Percentiles rank a stretch among this genome's conserved stretches.
These are phyloP conservation scores for Syzygium jambos DNA, from an alignment of 345 rosid species.

Conservation along the genomic window DNA sequence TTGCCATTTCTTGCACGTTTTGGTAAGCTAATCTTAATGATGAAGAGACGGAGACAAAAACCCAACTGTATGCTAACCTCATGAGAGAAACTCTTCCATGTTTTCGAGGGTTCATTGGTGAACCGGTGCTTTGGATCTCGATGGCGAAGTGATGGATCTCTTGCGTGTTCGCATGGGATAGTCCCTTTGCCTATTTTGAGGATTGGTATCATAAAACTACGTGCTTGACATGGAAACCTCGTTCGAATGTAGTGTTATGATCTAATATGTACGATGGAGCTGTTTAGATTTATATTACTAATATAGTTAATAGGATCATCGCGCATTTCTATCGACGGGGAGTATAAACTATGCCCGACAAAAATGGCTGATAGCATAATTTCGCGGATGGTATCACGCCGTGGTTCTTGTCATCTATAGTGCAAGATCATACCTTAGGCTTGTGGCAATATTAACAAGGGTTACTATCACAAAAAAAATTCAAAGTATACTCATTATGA, in stretches of 20 bases:
- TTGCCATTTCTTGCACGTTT: not conserved
- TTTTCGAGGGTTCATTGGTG: not conserved
- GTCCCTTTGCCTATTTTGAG: not conserved
- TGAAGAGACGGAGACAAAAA: not conserved
- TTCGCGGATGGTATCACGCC: too few relatives aligned
- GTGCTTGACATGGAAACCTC: not conserved
- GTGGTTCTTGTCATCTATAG: too few relatives aligned
- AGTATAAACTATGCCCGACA: too few relatives aligned
- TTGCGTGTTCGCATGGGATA: not conserved
- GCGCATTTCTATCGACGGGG: too few relatives aligned
- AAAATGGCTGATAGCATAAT: too few relatives aligned
- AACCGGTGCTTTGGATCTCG: not conserved
- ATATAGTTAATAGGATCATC: too few relatives aligned
- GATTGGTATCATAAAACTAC: not conserved
- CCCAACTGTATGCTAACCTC: not conserved
- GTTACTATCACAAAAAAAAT: too few relatives aligned
- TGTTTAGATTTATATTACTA: too few relatives aligned
- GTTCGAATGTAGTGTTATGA: not conserved
- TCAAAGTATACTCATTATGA: too few relatives aligned
- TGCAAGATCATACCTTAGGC: too few relatives aligned
- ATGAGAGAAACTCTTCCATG: not conserved
- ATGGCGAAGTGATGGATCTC: not conserved
- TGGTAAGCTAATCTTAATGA: not conserved
- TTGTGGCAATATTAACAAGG: too few relatives aligned
- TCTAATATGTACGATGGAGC: not conserved